These are phyloP conservation scores for Scheffersomyces stambukii DNA, from an alignment of 1,139 yeast genomes.

Conservation along the genomic window DNA sequence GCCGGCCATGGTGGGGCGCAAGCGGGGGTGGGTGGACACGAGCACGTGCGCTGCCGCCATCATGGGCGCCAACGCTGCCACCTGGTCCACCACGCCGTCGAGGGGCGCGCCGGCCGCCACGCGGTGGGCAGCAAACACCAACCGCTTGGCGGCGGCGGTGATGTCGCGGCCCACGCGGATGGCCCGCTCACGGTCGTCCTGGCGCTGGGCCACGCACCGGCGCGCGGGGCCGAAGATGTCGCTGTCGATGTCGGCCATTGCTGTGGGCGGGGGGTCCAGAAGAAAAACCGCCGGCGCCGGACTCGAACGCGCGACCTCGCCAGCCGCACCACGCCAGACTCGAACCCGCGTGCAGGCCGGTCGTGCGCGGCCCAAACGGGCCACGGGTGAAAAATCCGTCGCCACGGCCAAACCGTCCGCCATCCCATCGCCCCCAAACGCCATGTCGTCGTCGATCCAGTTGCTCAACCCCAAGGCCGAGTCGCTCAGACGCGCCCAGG, in stretches of 20 bases:
- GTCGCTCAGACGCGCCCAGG: conserved; percentile 89
- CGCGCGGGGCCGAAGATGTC: conserved; percentile 16
- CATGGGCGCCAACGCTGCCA: conserved; percentile 13
- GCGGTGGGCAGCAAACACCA: conserved; percentile 35
- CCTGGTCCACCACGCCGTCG: conserved; percentile 12
- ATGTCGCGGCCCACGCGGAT: conserved; percentile 34
- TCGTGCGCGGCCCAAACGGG: no score
- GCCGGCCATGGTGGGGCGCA: conserved; percentile 22
- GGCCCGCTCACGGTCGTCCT: conserved; percentile 32
- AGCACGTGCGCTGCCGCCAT: conserved; percentile 11
- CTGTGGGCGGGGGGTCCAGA: no score
- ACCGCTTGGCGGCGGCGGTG: conserved; percentile 34
- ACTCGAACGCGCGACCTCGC: no score
- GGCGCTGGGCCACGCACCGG: conserved; percentile 13
- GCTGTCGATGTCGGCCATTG: conserved; percentile 3
- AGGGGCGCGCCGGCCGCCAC: conserved; percentile 6
- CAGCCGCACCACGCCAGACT: no score
- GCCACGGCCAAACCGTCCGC: no score
- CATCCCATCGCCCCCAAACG: neutral
- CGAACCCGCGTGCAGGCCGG: no score
- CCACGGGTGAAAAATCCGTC: no score
- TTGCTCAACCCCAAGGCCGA: conserved; percentile 96
- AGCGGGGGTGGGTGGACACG: conserved; percentile 12
- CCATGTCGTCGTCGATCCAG: conserved; percentile 66
- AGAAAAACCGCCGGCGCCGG: no score